Evolutionary conservation across 1,284 basidiomycete species (phyloP).

Genomic region (Moniliophthora roreri): DNA sequence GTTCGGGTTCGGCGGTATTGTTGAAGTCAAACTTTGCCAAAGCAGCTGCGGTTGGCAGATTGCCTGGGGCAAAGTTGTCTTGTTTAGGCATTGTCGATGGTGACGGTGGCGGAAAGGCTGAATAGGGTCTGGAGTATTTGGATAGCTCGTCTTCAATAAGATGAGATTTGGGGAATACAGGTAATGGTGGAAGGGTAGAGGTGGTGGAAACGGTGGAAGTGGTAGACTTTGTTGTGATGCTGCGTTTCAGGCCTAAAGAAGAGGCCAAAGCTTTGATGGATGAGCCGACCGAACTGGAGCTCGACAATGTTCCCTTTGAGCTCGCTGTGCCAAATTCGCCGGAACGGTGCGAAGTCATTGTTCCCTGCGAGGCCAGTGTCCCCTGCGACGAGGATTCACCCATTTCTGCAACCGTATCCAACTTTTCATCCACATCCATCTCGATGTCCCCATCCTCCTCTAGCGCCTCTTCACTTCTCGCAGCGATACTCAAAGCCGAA

Average conservation of each 20-base stretch:
- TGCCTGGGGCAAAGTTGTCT: slow-evolving; percentile 51
- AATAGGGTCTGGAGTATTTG: slow-evolving; percentile 49
- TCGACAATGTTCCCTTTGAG: slow-evolving; percentile 49
- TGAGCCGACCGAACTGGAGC: slow-evolving; percentile 57
- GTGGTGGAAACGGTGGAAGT: slow-evolving; percentile 20
- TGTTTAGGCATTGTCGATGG: slow-evolving; percentile 37
- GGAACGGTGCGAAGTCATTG: slow-evolving; percentile 47
- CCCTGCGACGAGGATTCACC: slow-evolving; percentile 53
- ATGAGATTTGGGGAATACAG: slow-evolving; percentile 23
- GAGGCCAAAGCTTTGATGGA: slow-evolving; percentile 70
- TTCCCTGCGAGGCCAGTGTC: slow-evolving; percentile 62
- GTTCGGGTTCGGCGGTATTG: slow-evolving; percentile 35
- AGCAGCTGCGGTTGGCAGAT: slow-evolving; percentile 26
- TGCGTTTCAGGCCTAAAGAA: slow-evolving; percentile 66
- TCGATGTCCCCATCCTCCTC: slow-evolving; percentile 20
- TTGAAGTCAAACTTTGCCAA: slow-evolving; percentile 25
- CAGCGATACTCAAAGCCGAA: slow-evolving; percentile 48
- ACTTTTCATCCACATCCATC: slow-evolving; percentile 33
- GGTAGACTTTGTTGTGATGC: slow-evolving; percentile 33
- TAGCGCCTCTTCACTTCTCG: slow-evolving; percentile 39
- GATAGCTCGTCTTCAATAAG: slow-evolving; percentile 40
- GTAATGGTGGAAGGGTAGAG: slow-evolving; percentile 29
- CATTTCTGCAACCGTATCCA: slow-evolving; percentile 24
- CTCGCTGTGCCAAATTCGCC: slow-evolving; percentile 67
- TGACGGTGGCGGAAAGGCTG: slow-evolving; percentile 44